These are phyloP conservation scores for Nicotiana knightiana DNA, from an alignment of 257 asterid species.

Conservation along the genomic window DNA sequence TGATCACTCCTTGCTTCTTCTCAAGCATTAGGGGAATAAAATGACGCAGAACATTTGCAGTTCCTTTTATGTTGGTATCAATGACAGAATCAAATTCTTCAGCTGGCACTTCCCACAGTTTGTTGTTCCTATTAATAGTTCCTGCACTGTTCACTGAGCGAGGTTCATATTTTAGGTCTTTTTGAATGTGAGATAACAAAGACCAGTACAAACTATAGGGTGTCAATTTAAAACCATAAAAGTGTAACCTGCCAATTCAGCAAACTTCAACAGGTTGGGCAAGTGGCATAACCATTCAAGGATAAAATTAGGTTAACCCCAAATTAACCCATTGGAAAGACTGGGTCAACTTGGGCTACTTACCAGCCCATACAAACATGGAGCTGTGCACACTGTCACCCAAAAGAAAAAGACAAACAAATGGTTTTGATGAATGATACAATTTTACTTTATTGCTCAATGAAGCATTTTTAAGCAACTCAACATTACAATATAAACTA, in stretches of 20 bases:
- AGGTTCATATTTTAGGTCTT: constrained; percentile 2
- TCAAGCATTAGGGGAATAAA: constrained; percentile 83
- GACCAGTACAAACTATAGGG: neutral
- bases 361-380: neutral
- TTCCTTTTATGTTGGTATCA: constrained; percentile 85
- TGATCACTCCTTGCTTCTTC: constrained; percentile 79
- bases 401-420: neutral
- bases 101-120: constrained; percentile 86
- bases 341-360: neutral
- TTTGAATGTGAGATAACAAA: neutral
- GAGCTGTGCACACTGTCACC: neutral
- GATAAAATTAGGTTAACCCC: neutral
- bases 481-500: neutral
- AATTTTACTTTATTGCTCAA: neutral
- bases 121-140: constrained; percentile 80
- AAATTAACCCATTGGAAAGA: neutral
- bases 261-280: neutral
- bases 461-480: neutral
- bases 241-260: neutral
- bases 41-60: constrained; percentile 76
- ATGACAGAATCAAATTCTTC: constrained; percentile 81
- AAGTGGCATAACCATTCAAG: neutral
- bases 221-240: neutral
- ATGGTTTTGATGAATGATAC: neutral
- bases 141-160: constrained; percentile 91